Conservation (phyloP, 192 early-diverging fungal genomes). For the Entomortierella lignicola region DNA sequence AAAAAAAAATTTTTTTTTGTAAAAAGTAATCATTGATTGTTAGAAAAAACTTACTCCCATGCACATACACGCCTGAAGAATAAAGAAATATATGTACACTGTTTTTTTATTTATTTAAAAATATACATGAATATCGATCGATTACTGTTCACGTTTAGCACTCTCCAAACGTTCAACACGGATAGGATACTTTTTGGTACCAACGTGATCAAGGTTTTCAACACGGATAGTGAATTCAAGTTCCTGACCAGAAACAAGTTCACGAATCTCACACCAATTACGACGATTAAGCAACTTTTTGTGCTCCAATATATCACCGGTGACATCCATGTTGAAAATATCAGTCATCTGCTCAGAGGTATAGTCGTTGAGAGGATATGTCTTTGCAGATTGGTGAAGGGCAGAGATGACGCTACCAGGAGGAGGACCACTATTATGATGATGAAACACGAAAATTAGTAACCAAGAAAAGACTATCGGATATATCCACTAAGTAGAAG, state of each 20-base stretch:
- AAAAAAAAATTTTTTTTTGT: too few relatives aligned
- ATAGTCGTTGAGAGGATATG: slow-evolving; percentile 64
- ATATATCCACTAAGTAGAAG: too few relatives aligned
- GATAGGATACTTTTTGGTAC: slow-evolving; percentile 45
- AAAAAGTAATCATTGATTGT: too few relatives aligned
- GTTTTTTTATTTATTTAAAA: too few relatives aligned
- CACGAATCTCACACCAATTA: slow-evolving; percentile 52
- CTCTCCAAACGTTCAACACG: slow-evolving; percentile 39
- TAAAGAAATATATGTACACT: too few relatives aligned
- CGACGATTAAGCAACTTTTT: slow-evolving; percentile 49
- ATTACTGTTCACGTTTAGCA: slow-evolving; percentile 40
- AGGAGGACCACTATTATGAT: slow-evolving; percentile 65
- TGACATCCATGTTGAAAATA: slow-evolving; percentile 76
- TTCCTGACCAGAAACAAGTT: slow-evolving; percentile 25
- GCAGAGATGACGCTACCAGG: slow-evolving; percentile 74
- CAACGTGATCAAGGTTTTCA: slow-evolving; percentile 40
- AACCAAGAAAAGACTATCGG: neutral
- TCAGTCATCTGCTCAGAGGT: slow-evolving; percentile 81
- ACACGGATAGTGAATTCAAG: slow-evolving; percentile 50
- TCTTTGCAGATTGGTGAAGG: slow-evolving; percentile 73
- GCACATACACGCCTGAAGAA: too few relatives aligned
- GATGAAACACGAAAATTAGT: too few relatives aligned
- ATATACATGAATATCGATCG: neutral
- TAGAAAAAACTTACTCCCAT: too few relatives aligned
- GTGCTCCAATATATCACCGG: slow-evolving; percentile 57